Conservation (phyloP, 768 basidiomycete species). For the Leccinum incarnatum region DNA sequence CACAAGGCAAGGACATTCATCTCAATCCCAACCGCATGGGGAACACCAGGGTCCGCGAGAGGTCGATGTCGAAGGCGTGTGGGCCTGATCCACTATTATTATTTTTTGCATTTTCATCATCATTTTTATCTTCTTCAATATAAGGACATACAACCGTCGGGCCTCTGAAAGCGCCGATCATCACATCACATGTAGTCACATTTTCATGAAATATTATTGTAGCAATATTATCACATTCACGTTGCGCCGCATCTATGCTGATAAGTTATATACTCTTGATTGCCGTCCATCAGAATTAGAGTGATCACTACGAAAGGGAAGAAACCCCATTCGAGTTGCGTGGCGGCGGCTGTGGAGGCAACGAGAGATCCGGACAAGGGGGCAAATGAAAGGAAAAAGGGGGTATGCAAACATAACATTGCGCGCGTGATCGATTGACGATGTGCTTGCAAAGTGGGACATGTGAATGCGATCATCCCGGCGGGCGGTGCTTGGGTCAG, state of each 20-base stretch:
- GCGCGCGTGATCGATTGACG: not conserved
- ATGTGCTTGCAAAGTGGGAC: not conserved
- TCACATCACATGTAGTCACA: not conserved
- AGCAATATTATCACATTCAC: not conserved
- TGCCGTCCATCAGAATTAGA: not conserved
- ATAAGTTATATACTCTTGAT: not conserved
- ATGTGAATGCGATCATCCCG: not conserved
- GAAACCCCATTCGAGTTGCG: not conserved
- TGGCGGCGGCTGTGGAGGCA: not conserved
- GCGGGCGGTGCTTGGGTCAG: not conserved
- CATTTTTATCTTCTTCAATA: not conserved
- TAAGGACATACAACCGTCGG: not conserved
- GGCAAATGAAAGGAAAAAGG: not conserved
- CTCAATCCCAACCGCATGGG: not conserved
- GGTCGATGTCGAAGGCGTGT: slow-evolving; percentile 41
- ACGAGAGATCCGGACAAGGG: not conserved
- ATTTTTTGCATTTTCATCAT: not conserved
- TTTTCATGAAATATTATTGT: not conserved
- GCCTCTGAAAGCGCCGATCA: not conserved
- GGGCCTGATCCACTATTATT: slow-evolving; percentile 25
- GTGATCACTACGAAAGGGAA: not conserved
- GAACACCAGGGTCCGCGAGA: slow-evolving; percentile 34
- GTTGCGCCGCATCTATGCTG: not conserved
- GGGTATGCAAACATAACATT: not conserved
- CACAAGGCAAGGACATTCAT: slow-evolving; percentile 9